These are phyloP conservation scores for Coniferiporia weirii DNA, from an alignment of 1,284 basidiomycete species.

Conservation along the genomic window DNA sequence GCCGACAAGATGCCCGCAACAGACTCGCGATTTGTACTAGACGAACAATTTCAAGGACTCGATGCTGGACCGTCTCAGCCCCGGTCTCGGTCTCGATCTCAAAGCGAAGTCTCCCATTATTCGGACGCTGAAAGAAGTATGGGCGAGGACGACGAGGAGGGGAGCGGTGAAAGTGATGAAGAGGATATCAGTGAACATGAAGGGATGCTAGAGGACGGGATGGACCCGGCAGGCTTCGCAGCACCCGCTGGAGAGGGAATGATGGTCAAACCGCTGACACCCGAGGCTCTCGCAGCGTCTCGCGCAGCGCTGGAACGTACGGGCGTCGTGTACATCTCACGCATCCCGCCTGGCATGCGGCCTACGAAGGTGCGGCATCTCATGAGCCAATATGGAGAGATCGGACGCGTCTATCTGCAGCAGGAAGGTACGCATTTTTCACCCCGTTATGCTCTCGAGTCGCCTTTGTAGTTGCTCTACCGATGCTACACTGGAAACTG, in stretches of 20 bases:
- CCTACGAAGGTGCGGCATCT: slow-evolving; percentile 94
- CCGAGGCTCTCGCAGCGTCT: slow-evolving; percentile 67
- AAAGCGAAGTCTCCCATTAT: slow-evolving; percentile 19
- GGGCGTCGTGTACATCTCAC: slow-evolving; percentile 92
- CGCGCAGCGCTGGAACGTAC: slow-evolving; percentile 63
- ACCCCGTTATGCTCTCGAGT: neutral
- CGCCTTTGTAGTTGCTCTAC: too few species aligned
- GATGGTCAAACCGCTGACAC: slow-evolving; percentile 63
- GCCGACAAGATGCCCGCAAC: neutral
- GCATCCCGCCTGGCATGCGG: slow-evolving; percentile 98
- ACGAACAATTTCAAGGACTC: slow-evolving; percentile 23
- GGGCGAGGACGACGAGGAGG: slow-evolving; percentile 18
- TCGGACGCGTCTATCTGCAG: slow-evolving; percentile 84
- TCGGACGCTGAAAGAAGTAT: slow-evolving; percentile 11
- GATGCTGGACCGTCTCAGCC: slow-evolving; percentile 22
- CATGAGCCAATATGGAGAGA: slow-evolving; percentile 78
- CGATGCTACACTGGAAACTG: neutral
- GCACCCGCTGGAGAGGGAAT: slow-evolving; percentile 41
- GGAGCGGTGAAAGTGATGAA: slow-evolving; percentile 26
- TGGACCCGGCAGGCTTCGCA: slow-evolving; percentile 54
- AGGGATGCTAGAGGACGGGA: slow-evolving; percentile 30
- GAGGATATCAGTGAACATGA: slow-evolving; percentile 24
- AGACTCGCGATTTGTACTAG: slow-evolving; percentile 26
- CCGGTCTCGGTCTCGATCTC: slow-evolving; percentile 6
- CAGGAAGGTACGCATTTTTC: slow-evolving; percentile 58